A percentile compares a stretch with the other conserved stretches of the same genome.
phyloP scores from a whole-genome alignment of 441 rosid species.

The Capsella rubella region DNA sequence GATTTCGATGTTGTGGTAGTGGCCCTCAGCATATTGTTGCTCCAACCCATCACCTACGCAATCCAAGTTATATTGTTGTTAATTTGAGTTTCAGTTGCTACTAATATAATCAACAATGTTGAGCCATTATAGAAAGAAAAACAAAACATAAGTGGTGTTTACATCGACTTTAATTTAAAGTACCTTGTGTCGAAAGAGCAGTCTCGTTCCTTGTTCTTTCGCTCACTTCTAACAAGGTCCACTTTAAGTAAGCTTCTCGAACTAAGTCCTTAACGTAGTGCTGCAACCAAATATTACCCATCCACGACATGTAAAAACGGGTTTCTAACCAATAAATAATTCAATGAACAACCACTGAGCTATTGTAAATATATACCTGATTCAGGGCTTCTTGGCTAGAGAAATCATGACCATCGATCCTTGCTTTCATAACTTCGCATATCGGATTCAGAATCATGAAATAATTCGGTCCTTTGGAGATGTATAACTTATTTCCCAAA shows the following conservation, averaged over 20 bases:
- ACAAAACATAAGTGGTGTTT: neutral
- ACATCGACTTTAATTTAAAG: neutral
- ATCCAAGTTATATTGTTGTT: constrained; percentile 2
- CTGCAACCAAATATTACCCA: constrained; percentile 40
- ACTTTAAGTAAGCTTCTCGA: constrained; percentile 60
- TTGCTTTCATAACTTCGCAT: constrained; percentile 65
- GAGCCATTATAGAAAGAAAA: too few relatives aligned
- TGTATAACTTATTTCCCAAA: constrained; percentile 63
- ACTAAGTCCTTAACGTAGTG: constrained; percentile 53
- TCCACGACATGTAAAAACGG: neutral
- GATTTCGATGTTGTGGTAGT: constrained; percentile 33
- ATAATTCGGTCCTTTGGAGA: constrained; percentile 48
- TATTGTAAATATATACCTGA: constrained; percentile 51
- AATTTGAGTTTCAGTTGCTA: neutral
- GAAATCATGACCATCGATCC: constrained; percentile 50
- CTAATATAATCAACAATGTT: neutral
- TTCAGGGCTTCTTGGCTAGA: constrained; percentile 45
- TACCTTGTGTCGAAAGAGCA: constrained; percentile 70
- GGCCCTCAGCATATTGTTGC: constrained; percentile 33
- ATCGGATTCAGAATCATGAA: constrained; percentile 64
- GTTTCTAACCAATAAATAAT: neutral
- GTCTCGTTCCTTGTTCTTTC: constrained; percentile 54
- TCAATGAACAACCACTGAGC: neutral
- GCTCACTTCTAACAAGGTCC: constrained; percentile 57
- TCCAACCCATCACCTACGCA: constrained; percentile 38